A percentile compares a stretch with the other conserved stretches of the same genome.
Evolutionary conservation across 2,329 filamentous ascomycete genomes (phyloP).

Genomic region (Colletotrichum sp.): DNA sequence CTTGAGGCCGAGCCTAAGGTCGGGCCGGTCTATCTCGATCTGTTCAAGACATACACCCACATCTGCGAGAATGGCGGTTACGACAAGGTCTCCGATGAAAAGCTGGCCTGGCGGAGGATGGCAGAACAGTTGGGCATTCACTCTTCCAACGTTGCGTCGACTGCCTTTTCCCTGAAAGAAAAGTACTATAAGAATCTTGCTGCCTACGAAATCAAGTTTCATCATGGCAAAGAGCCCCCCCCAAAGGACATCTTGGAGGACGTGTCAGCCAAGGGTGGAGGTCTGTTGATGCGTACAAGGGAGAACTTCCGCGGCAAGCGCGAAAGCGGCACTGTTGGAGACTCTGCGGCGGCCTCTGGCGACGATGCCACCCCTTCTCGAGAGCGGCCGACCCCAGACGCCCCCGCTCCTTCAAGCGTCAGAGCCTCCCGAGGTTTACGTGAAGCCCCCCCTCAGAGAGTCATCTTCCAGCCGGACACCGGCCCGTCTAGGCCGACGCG

Average conservation of each 20-base stretch:
- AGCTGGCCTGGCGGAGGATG: conserved; percentile 84
- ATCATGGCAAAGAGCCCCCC: conserved; percentile 81
- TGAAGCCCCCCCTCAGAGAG: conserved; percentile 83
- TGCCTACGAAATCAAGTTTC: conserved; percentile 82
- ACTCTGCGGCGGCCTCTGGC: conserved; percentile 18
- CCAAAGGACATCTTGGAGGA: conserved; percentile 89
- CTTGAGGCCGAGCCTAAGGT: conserved; percentile 85
- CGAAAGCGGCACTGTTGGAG: conserved; percentile 30
- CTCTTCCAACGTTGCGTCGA: conserved; percentile 77
- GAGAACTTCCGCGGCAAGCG: conserved; percentile 72
- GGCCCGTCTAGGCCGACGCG: conserved; percentile 68
- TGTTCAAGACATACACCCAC: conserved; percentile 79
- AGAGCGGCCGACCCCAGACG: conserved; percentile 56
- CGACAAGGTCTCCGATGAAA: conserved; percentile 82
- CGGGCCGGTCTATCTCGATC: conserved; percentile 76
- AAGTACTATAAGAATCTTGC: conserved; percentile 90
- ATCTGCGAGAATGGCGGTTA: conserved; percentile 83
- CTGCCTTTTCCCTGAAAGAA: conserved; percentile 85
- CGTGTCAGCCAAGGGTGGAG: conserved; percentile 83
- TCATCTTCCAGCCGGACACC: conserved; percentile 85
- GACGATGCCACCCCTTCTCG: conserved; percentile 56
- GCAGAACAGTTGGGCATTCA: conserved; percentile 78
- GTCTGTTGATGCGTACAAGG: conserved; percentile 77
- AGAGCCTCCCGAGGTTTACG: conserved; percentile 71
- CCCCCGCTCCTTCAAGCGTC: conserved; percentile 53